Evolutionary conservation across 2,329 filamentous ascomycete genomes (phyloP).

Genomic region (Penicillium sp.): DNA sequence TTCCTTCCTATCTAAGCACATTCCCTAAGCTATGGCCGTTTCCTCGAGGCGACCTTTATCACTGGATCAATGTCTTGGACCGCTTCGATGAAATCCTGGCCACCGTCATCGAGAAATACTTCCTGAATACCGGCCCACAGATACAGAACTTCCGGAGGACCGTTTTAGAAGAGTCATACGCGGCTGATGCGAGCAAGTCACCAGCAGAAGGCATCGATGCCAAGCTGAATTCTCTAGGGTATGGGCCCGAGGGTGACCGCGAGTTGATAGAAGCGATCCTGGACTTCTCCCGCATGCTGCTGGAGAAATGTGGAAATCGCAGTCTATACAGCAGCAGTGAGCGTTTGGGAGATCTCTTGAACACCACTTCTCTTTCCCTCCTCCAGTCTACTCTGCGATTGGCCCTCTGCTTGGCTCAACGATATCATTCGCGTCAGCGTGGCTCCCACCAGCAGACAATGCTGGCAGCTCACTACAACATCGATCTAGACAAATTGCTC

Average conservation of each 20-base stretch:
- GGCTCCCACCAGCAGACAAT: constrained; percentile 70
- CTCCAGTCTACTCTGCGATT: constrained; percentile 78
- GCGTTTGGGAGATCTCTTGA: constrained; percentile 83
- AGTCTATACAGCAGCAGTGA: constrained; percentile 94
- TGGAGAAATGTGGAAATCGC: constrained; percentile 94
- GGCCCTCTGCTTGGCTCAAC: constrained; percentile 81
- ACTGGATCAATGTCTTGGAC: constrained; percentile 95
- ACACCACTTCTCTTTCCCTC: constrained; percentile 79
- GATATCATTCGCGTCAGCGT: constrained; percentile 87
- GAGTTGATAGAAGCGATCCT: constrained; percentile 78
- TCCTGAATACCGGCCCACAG: constrained; percentile 78
- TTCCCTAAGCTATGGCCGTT: constrained; percentile 95
- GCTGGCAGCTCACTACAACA: constrained; percentile 78
- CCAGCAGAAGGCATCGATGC: constrained; percentile 55
- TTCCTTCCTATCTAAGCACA: constrained; percentile 72
- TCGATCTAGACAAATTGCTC: constrained; percentile 74
- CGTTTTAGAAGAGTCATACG: constrained; percentile 43
- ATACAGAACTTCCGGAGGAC: constrained; percentile 65
- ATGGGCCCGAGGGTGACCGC: constrained; percentile 73
- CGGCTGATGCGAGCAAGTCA: constrained; percentile 61
- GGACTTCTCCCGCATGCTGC: constrained; percentile 79
- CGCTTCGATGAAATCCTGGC: constrained; percentile 89
- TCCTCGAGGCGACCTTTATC: constrained; percentile 90
- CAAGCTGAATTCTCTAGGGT: constrained; percentile 62
- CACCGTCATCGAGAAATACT: constrained; percentile 76